Percentiles rank a stretch among this genome's conserved stretches.
Conservation (phyloP, 192 early-diverging fungal species). For the Coemansia sp. region DNA sequence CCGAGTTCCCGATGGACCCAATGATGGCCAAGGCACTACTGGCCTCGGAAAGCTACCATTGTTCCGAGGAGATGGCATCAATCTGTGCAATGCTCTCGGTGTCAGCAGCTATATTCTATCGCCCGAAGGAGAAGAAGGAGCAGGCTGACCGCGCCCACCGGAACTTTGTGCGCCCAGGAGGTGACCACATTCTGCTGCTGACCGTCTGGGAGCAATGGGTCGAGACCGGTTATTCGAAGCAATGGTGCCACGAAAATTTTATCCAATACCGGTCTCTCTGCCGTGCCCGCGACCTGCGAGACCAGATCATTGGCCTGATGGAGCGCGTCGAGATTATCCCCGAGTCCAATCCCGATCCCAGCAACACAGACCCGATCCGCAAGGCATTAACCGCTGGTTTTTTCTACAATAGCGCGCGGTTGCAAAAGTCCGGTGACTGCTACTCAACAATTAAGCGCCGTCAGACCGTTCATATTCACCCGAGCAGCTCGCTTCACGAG, state of each 20-base stretch:
- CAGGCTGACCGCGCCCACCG: constrained; percentile 92
- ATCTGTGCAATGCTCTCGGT: constrained; percentile 94
- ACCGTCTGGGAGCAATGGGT: constrained; percentile 92
- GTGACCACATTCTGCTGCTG: constrained; percentile 90
- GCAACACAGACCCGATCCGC: constrained; percentile 81
- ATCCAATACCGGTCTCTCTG: constrained; percentile 90
- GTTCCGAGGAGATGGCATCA: constrained; percentile 88
- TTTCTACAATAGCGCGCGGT: constrained; percentile 89
- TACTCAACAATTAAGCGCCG: constrained; percentile 90
- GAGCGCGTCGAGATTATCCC: constrained; percentile 88
- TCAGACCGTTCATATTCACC: constrained; percentile 91
- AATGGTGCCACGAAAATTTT: constrained; percentile 98
- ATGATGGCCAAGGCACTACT: constrained; percentile 91
- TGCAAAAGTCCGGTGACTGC: constrained; percentile 83
- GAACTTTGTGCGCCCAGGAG: constrained; percentile 85
- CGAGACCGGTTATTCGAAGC: constrained; percentile 84
- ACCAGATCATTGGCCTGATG: constrained; percentile 89
- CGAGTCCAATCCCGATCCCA: constrained; percentile 77
- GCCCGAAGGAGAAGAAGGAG: constrained; percentile 89
- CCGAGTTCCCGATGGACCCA: constrained; percentile 97
- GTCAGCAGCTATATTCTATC: constrained; percentile 73
- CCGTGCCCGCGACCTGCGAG: constrained; percentile 86
- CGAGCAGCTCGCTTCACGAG: constrained; percentile 76
- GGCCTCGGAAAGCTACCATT: constrained; percentile 87
- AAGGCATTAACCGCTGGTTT: constrained; percentile 93